phyloP scores from a whole-genome alignment of 257 asterid species.

The Solanum okadae region DNA sequence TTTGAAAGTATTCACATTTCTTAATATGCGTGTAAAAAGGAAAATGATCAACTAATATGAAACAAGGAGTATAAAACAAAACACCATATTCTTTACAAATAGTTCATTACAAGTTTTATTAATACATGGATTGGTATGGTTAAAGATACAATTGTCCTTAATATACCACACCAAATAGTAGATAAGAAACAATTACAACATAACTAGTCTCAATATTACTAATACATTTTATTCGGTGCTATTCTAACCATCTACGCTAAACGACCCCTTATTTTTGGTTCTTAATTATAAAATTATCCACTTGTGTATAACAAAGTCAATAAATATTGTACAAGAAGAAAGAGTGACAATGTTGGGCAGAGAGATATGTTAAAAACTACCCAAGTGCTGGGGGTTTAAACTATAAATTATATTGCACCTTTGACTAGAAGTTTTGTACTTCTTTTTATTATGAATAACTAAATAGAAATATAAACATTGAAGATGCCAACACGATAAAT shows the following conservation, averaged over 20 bases:
- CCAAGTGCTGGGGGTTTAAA: neutral
- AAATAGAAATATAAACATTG: no score
- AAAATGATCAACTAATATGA: no score
- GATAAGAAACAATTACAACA: no score
- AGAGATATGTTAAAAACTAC: neutral
- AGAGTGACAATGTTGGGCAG: slow-evolving; percentile 21
- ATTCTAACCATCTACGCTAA: no score
- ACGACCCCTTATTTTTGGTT: neutral
- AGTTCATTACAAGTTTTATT: neutral
- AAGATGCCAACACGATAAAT: neutral
- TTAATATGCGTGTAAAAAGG: no score
- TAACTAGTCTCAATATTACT: no score
- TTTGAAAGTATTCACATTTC: no score
- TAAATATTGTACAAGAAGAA: slow-evolving; percentile 4
- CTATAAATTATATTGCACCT: neutral
- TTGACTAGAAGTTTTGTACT: neutral
- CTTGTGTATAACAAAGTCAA: neutral
- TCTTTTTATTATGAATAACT: no score
- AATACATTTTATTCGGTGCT: no score
- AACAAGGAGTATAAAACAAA: no score
- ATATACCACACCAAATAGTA: no score
- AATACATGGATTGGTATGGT: neutral
- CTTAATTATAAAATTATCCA: neutral
- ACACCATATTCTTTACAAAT: neutral
- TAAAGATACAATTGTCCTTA: neutral